A percentile compares a stretch with the other conserved stretches of the same genome.
Conservation (phyloP, 768 basidiomycete genomes). For the Kwoniella dejecticola region DNA sequence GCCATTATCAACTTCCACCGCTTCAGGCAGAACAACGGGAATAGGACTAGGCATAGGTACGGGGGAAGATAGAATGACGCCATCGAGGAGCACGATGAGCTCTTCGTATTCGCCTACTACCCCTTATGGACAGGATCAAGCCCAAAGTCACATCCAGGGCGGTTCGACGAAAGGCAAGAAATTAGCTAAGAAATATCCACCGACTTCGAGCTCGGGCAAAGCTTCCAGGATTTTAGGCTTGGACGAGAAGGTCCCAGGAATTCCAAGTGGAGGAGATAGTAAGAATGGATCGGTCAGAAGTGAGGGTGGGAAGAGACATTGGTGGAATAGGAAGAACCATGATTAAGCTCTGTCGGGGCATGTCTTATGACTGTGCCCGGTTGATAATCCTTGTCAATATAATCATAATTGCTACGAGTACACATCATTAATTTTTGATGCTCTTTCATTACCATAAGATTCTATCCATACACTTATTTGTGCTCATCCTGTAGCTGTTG, state of each 20-base stretch:
- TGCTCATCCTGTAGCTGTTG: no score
- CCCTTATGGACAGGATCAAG: not conserved
- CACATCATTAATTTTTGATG: no score
- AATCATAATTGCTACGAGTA: no score
- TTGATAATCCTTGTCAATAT: no score
- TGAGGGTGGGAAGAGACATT: slow-evolving; percentile 10
- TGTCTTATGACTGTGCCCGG: no score
- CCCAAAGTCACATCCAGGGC: not conserved
- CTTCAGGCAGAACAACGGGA: not conserved
- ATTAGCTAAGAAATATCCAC: slow-evolving; percentile 7
- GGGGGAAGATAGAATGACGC: slow-evolving; percentile 2
- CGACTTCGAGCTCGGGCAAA: not conserved
- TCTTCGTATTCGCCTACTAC: not conserved
- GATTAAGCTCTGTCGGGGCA: not conserved
- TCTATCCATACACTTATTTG: no score
- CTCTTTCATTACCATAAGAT: no score
- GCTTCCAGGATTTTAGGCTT: not conserved
- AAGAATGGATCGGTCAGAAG: slow-evolving; percentile 2
- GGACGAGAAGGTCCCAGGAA: not conserved
- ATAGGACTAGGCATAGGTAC: not conserved
- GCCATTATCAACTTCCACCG: not conserved
- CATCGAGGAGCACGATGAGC: slow-evolving; percentile 5
- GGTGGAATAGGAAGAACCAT: slow-evolving; percentile 20
- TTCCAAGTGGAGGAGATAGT: not conserved
- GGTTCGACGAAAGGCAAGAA: not conserved